Conservation (phyloP, 75 land plant species). For the Sequoiadendron giganteum region DNA sequence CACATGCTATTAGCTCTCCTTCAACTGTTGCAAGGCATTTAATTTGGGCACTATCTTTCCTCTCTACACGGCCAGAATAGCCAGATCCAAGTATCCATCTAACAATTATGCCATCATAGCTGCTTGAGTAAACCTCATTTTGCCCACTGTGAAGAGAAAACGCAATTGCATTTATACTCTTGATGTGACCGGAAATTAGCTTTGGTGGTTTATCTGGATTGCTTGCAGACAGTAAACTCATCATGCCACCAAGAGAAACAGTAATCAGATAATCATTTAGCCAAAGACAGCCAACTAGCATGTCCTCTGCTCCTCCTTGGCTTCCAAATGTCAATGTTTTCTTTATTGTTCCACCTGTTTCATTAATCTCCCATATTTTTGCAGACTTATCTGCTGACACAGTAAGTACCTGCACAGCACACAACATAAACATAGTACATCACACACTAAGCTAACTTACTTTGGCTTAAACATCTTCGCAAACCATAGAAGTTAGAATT, state of each 20-base stretch:
- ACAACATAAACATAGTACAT: background rate
- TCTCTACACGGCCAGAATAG: slow-evolving; percentile 59
- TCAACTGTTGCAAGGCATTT: slow-evolving; percentile 67
- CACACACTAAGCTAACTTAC: background rate
- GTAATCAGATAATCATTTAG: slow-evolving; percentile 78
- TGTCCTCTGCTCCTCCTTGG: slow-evolving; percentile 81
- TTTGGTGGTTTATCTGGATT: slow-evolving; percentile 52
- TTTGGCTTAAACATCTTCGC: background rate
- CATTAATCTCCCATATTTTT: slow-evolving; percentile 90
- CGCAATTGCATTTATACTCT: slow-evolving; percentile 60
- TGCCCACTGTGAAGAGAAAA: slow-evolving; percentile 38
- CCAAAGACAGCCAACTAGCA: slow-evolving; percentile 98
- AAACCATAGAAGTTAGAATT: background rate
- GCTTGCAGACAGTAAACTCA: slow-evolving; percentile 59
- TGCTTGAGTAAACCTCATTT: slow-evolving; percentile 65
- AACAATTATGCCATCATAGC: slow-evolving; percentile 88
- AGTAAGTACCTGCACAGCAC: slow-evolving; percentile 66
- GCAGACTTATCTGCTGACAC: slow-evolving; percentile 98
- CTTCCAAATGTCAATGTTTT: slow-evolving; percentile 65
- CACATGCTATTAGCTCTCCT: slow-evolving; percentile 63
- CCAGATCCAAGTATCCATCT: slow-evolving; percentile 88
- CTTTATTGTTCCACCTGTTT: slow-evolving; percentile 70
- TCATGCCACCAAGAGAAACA: slow-evolving; percentile 86
- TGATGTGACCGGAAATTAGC: slow-evolving; percentile 85
- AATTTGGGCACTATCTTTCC: slow-evolving; percentile 55